Percentiles rank a stretch among this genome's conserved stretches.
These are phyloP conservation scores for Vicia villosa DNA, from an alignment of 306 rosid genomes.

Conservation along the genomic window DNA sequence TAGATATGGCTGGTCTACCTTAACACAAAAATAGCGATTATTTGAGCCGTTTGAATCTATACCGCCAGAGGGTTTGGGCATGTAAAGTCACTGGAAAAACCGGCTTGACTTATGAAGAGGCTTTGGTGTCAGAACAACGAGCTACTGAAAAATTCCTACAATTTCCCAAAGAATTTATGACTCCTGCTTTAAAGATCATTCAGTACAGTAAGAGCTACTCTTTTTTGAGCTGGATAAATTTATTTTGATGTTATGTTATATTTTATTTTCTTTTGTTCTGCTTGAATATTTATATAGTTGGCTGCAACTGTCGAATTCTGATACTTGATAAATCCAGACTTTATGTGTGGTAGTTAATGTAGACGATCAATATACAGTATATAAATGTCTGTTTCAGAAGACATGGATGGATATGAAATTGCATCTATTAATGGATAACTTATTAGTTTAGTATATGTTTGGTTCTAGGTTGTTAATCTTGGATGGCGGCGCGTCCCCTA, in stretches of 20 bases:
- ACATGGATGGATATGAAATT: slow-evolving; percentile 5
- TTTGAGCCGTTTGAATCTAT: slow-evolving; percentile 67
- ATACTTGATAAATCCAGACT: slow-evolving; percentile 4
- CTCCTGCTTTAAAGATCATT: slow-evolving; percentile 69
- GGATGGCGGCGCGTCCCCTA: too few species aligned
- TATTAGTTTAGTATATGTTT: too few species aligned
- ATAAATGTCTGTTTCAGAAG: slow-evolving; percentile 2
- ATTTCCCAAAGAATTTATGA: slow-evolving; percentile 77
- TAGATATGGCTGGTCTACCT: slow-evolving; percentile 43
- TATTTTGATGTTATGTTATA: slow-evolving; percentile 13
- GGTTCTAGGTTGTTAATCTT: too few species aligned
- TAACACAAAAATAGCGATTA: slow-evolving; percentile 65
- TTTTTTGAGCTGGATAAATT: slow-evolving; percentile 29
- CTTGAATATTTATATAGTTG: neutral
- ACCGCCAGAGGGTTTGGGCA: slow-evolving; percentile 86
- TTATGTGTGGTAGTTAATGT: slow-evolving; percentile 6
- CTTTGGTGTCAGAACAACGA: slow-evolving; percentile 78
- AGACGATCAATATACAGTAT: slow-evolving; percentile 1
- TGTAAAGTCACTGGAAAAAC: slow-evolving; percentile 85
- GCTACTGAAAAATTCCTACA: slow-evolving; percentile 85
- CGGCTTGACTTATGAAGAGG: slow-evolving; percentile 92
- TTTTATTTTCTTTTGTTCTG: slow-evolving; percentile 27
- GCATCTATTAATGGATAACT: slow-evolving; percentile 1
- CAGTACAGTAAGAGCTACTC: slow-evolving; percentile 77
- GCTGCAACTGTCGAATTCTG: slow-evolving; percentile 1